Conservation (phyloP, 1,284 basidiomycete genomes). For the Trametes versicolor region DNA sequence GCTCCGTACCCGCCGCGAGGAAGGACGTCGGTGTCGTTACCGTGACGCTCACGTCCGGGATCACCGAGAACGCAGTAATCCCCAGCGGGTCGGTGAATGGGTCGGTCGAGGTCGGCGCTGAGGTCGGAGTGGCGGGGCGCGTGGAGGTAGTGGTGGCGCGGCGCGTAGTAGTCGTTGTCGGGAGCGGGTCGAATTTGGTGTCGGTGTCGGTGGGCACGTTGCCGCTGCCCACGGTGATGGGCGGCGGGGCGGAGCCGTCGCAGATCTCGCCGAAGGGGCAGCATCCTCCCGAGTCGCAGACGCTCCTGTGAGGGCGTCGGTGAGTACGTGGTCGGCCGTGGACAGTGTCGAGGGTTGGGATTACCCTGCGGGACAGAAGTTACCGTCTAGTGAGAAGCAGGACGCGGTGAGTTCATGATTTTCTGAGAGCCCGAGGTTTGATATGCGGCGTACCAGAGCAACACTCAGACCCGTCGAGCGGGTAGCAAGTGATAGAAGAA, state of each 20-base stretch:
- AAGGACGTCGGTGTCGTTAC: not conserved
- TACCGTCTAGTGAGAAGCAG: no score
- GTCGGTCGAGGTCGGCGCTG: constrained; percentile 4
- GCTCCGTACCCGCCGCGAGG: constrained; percentile 8
- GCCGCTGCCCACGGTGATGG: constrained; percentile 22
- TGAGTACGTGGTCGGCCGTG: not conserved
- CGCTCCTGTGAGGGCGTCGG: not conserved
- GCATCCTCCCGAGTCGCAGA: constrained; percentile 30
- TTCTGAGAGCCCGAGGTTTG: no score
- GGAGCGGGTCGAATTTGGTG: constrained; percentile 4
- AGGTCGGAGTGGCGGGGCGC: not conserved
- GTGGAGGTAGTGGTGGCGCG: not conserved
- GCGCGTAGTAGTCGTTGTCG: not conserved
- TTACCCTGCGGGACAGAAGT: constrained; percentile 27
- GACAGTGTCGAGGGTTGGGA: no score
- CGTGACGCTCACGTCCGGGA: not conserved
- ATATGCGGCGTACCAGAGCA: constrained; percentile 25
- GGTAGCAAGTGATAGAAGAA: constrained; percentile 31
- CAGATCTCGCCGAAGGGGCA: constrained; percentile 30
- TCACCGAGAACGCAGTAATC: not conserved
- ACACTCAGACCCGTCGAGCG: constrained; percentile 31
- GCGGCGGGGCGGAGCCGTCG: constrained; percentile 24
- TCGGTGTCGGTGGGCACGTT: constrained; percentile 8
- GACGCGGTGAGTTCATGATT: no score
- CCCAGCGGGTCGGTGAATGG: not conserved